Conservation (phyloP, 2,329 filamentous ascomycete genomes). For the Nannizziopsis barbatae region DNA sequence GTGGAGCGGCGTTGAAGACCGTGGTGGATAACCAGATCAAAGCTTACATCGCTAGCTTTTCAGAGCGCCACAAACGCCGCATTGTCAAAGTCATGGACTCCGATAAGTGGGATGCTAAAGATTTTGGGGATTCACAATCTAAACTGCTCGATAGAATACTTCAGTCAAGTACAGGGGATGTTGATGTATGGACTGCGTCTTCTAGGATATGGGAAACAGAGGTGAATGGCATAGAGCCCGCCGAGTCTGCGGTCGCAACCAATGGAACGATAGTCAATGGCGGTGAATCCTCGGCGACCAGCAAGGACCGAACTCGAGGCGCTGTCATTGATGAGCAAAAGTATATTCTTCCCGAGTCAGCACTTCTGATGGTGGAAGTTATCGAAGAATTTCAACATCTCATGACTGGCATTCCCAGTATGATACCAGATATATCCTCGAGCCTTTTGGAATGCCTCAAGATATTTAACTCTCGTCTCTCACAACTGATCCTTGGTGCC, state of each 20-base stretch:
- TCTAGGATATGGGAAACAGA: slow-evolving; percentile 42
- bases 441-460: slow-evolving; percentile 77
- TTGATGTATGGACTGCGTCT: slow-evolving; percentile 43
- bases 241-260: slow-evolving; percentile 23
- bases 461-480: slow-evolving; percentile 89
- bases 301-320: slow-evolving; percentile 55
- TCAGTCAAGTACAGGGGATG: slow-evolving; percentile 48
- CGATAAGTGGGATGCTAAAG: slow-evolving; percentile 54
- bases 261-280: slow-evolving; percentile 32
- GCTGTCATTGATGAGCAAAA: slow-evolving; percentile 74
- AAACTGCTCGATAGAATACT: slow-evolving; percentile 45
- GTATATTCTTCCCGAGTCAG: slow-evolving; percentile 76
- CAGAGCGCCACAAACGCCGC: slow-evolving; percentile 46
- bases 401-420: slow-evolving; percentile 73
- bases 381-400: slow-evolving; percentile 75
- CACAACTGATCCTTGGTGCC: slow-evolving; percentile 90
- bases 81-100: slow-evolving; percentile 49
- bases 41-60: slow-evolving; percentile 49
- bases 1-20: slow-evolving; percentile 48
- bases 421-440: slow-evolving; percentile 70
- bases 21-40: slow-evolving; percentile 53
- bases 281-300: slow-evolving; percentile 16
- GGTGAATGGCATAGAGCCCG: slow-evolving; percentile 16
- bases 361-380: slow-evolving; percentile 66
- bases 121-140: slow-evolving; percentile 46